Evolutionary conservation across 2,329 filamentous ascomycete genomes (phyloP).

Genomic region (Clonostachys rhizophaga): DNA sequence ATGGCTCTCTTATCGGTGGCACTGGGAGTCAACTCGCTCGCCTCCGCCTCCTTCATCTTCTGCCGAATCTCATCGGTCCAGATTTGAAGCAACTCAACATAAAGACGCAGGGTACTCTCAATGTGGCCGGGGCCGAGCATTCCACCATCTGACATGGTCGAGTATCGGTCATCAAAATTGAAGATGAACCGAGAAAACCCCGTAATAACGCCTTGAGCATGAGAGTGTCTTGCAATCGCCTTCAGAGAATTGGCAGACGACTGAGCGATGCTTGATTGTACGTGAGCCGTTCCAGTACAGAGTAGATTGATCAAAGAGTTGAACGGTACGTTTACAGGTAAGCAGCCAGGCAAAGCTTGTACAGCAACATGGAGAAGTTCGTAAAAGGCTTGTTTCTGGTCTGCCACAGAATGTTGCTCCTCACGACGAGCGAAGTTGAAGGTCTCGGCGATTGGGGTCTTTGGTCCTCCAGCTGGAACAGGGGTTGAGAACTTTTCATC

Average conservation of each 20-base stretch:
- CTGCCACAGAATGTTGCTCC: slow-evolving; percentile 67
- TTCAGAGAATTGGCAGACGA: slow-evolving; percentile 93
- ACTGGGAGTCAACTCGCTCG: slow-evolving; percentile 59
- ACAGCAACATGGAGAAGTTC: slow-evolving; percentile 93
- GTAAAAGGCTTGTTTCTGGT: slow-evolving; percentile 87
- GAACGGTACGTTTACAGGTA: slow-evolving; percentile 87
- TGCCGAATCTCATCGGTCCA: slow-evolving; percentile 97
- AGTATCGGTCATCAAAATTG: slow-evolving; percentile 95
- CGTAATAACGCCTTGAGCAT: slow-evolving; percentile 93
- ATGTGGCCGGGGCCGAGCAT: slow-evolving; percentile 94
- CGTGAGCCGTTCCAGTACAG: slow-evolving; percentile 94
- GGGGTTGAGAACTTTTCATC: slow-evolving; percentile 91
- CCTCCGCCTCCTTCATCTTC: slow-evolving; percentile 70
- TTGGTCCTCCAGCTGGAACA: slow-evolving; percentile 61
- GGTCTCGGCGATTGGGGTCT: slow-evolving; percentile 90
- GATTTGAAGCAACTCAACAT: slow-evolving; percentile 89
- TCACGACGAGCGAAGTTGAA: slow-evolving; percentile 88
- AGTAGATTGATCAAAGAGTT: slow-evolving; percentile 91
- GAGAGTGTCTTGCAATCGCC: slow-evolving; percentile 87
- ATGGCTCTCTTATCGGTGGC: slow-evolving; percentile 65
- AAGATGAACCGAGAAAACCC: slow-evolving; percentile 98
- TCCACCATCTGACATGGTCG: slow-evolving; percentile 95
- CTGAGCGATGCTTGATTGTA: slow-evolving; percentile 84
- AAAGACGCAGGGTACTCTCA: slow-evolving; percentile 86
- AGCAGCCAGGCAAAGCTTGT: slow-evolving; percentile 88